phyloP scores from a whole-genome alignment of 176 grass and related monocot species.

The Luzula sylvatica region DNA sequence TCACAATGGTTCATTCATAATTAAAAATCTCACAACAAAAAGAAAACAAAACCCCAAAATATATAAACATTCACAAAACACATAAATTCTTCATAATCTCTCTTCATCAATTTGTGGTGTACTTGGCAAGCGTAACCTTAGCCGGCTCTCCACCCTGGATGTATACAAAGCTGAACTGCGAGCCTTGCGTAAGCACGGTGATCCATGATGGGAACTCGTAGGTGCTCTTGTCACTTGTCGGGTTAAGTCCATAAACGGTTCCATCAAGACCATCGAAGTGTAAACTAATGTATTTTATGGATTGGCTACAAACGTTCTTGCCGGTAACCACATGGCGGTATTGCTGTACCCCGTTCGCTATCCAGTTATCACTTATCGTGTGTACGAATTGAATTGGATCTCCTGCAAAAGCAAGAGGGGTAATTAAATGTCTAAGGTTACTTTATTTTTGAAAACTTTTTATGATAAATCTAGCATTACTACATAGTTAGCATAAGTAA shows the following conservation, averaged over 20 bases:
- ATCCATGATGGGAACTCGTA: constrained; percentile 58
- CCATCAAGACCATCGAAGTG: constrained; percentile 34
- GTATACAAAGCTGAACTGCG: constrained; percentile 52
- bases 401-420: constrained; percentile 12
- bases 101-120: constrained; percentile 31
- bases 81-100: constrained; percentile 7
- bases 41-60: constrained; percentile 7
- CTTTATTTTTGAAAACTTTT: background rate
- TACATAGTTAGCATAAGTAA: too few relatives aligned
- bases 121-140: constrained; percentile 35
- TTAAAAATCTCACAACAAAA: constrained; percentile 21
- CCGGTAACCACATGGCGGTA: constrained; percentile 61
- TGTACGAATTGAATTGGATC: constrained; percentile 58
- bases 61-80: constrained; percentile 22
- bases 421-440: background rate
- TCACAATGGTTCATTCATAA: constrained; percentile 15
- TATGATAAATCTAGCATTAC: background rate
- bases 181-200: constrained; percentile 14
- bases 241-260: constrained; percentile 38
- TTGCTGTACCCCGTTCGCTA: constrained; percentile 24
- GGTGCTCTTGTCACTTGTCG: constrained; percentile 23
- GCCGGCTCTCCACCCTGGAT: constrained; percentile 59
- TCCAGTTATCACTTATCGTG: constrained; percentile 55
- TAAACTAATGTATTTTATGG: constrained; percentile 68
- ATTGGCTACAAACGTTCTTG: constrained; percentile 34